phyloP scores from a whole-genome alignment of 768 basidiomycete genomes.

The Boletus tylopilopsis region DNA sequence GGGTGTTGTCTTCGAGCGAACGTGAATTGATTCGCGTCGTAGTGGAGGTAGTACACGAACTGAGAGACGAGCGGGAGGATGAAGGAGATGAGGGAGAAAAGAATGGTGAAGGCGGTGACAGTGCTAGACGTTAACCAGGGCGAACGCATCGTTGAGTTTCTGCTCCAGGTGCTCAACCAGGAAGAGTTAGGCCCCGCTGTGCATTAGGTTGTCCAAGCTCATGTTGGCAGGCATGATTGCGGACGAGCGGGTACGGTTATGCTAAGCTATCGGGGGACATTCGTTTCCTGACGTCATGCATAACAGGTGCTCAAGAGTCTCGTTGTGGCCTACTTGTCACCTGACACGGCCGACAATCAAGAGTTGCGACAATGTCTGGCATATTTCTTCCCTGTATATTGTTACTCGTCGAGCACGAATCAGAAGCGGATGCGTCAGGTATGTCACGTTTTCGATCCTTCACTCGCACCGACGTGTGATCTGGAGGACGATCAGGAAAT shows the following conservation, averaged over 20 bases:
- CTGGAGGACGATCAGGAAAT: constrained; percentile 72
- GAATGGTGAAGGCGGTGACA: constrained; percentile 12
- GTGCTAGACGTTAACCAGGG: constrained; percentile 31
- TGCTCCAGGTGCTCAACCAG: constrained; percentile 52
- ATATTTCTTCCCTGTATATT: constrained; percentile 84
- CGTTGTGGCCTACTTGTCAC: constrained; percentile 68
- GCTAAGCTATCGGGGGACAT: neutral
- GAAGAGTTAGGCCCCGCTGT: constrained; percentile 66
- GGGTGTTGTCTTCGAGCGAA: constrained; percentile 67
- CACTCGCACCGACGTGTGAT: constrained; percentile 47
- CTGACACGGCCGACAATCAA: constrained; percentile 76
- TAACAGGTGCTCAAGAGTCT: constrained; percentile 46
- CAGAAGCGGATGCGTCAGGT: constrained; percentile 68
- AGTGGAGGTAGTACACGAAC: constrained; percentile 82
- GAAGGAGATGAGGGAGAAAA: constrained; percentile 37
- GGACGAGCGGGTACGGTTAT: constrained; percentile 57
- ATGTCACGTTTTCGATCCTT: neutral
- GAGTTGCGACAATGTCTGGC: constrained; percentile 81
- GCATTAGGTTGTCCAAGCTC: constrained; percentile 83
- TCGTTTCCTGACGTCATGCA: neutral
- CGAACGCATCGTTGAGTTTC: constrained; percentile 63
- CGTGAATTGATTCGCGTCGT: constrained; percentile 83
- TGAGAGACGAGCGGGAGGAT: constrained; percentile 45
- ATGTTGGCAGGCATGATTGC: constrained; percentile 72
- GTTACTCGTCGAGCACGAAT: constrained; percentile 72